Conservation (phyloP, 495 filamentous ascomycete genomes). For the Lasiosphaeria ovina region DNA sequence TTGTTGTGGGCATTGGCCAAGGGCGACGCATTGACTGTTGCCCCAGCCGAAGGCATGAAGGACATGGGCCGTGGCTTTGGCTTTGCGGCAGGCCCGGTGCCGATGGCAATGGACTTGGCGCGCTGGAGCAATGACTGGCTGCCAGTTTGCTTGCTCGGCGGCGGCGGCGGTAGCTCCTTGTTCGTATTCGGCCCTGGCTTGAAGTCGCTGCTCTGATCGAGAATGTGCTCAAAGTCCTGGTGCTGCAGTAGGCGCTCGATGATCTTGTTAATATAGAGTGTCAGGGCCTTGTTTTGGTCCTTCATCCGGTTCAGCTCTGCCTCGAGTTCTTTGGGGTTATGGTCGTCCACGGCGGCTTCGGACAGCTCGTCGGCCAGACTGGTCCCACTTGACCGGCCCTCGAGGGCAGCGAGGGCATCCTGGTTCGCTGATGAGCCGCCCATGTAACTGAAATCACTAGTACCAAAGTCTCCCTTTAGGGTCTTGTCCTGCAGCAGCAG, state of each 20-base stretch:
- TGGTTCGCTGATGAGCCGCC: conserved; percentile 47
- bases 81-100: conserved; percentile 35
- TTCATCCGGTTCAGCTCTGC: conserved; percentile 75
- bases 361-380: conserved; percentile 90
- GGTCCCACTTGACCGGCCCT: conserved; percentile 51
- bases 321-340: conserved; percentile 57
- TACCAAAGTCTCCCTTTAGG: conserved; percentile 87
- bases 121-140: conserved; percentile 67
- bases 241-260: conserved; percentile 91
- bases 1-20: conserved; percentile 43
- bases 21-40: conserved; percentile 1
- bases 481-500: conserved; percentile 90
- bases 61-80: conserved; percentile 63
- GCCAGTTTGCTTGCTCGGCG: conserved; percentile 56
- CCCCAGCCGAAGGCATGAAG: conserved; percentile 51
- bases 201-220: conserved; percentile 69
- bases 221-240: conserved; percentile 88
- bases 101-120: conserved; percentile 68
- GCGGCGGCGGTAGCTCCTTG: conserved; percentile 83
- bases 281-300: conserved; percentile 95
- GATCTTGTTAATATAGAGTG: conserved; percentile 96
- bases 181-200: conserved; percentile 56
- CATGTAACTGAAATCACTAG: conserved; percentile 75
- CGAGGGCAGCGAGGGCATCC: conserved; percentile 55
- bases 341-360: conserved; percentile 51